A percentile compares a stretch with the other conserved stretches of the same genome.
These are phyloP conservation scores for Trametes elegans DNA, from an alignment of 768 basidiomycete species.

Conservation along the genomic window DNA sequence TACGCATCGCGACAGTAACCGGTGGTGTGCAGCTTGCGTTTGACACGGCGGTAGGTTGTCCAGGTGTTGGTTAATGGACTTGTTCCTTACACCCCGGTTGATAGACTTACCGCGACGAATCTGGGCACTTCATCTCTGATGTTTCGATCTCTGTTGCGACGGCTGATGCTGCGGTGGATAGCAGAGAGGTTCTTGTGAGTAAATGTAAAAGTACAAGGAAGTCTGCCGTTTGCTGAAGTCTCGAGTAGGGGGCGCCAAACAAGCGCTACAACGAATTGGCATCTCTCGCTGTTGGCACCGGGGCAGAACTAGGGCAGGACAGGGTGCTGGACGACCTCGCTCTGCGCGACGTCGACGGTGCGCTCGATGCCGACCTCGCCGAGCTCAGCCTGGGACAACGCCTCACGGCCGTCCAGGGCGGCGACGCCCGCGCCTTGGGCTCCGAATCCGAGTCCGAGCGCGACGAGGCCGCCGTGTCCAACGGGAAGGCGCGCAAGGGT, in stretches of 20 bases:
- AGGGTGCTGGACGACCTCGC: conserved; percentile 48
- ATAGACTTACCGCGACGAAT: conserved; percentile 55
- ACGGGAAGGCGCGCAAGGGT: conserved; percentile 28
- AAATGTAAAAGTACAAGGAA: too few relatives aligned
- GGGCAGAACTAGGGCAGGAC: conserved; percentile 61
- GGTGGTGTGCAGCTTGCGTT: conserved; percentile 61
- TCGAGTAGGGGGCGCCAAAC: conserved; percentile 42
- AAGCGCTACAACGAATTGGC: conserved; percentile 70
- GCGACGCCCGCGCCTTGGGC: conserved; percentile 36
- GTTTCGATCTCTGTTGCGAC: conserved; percentile 33
- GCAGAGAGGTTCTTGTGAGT: conserved; percentile 17
- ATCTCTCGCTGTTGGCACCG: conserved; percentile 62
- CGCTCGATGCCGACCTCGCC: conserved; percentile 79
- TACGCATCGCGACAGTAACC: conserved; percentile 53
- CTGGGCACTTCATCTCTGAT: conserved; percentile 52
- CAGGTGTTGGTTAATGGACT: too few relatives aligned
- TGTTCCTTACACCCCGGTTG: too few relatives aligned
- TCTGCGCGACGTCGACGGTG: conserved; percentile 55
- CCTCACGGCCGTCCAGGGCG: conserved; percentile 67
- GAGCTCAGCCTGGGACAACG: conserved; percentile 92
- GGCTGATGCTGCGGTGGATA: conserved; percentile 34
- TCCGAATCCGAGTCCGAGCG: conserved; percentile 48
- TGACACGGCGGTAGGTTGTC: conserved; percentile 50
- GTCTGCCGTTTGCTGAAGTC: too few relatives aligned
- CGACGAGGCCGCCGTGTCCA: conserved; percentile 31